These are phyloP conservation scores for Diutina ranongensis DNA, from an alignment of 1,139 yeast genomes.

Conservation along the genomic window DNA sequence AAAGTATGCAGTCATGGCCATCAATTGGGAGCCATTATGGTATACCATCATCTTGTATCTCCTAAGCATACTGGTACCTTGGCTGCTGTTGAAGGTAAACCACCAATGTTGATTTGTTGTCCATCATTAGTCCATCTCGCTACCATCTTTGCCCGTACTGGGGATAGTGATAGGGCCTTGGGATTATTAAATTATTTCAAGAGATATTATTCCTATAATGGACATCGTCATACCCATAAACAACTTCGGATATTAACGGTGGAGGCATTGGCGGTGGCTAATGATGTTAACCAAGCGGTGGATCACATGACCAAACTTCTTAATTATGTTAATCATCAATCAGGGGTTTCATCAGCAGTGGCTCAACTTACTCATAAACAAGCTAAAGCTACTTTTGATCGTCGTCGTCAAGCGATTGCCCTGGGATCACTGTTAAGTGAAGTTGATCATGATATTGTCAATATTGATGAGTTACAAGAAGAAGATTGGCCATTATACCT, in stretches of 20 bases:
- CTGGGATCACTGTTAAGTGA: background rate
- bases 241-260: background rate
- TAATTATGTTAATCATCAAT: background rate
- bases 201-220: background rate
- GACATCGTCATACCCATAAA: background rate
- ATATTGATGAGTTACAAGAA: background rate
- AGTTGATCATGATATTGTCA: background rate
- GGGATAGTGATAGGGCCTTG: background rate
- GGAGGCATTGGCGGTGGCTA: background rate
- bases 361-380: background rate
- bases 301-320: background rate
- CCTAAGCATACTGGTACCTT: background rate
- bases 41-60: background rate
- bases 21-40: conserved; percentile 4
- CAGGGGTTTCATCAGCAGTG: background rate
- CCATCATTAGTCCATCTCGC: background rate
- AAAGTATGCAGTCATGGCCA: background rate
- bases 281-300: background rate
- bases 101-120: background rate
- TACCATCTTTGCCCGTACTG: background rate
- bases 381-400: background rate
- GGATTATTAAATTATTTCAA: background rate
- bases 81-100: background rate
- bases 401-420: background rate
- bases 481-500: background rate